Percentiles rank a stretch among this genome's conserved stretches.
Conservation (phyloP, 441 rosid species). For the Eugenia klotzschiana region DNA sequence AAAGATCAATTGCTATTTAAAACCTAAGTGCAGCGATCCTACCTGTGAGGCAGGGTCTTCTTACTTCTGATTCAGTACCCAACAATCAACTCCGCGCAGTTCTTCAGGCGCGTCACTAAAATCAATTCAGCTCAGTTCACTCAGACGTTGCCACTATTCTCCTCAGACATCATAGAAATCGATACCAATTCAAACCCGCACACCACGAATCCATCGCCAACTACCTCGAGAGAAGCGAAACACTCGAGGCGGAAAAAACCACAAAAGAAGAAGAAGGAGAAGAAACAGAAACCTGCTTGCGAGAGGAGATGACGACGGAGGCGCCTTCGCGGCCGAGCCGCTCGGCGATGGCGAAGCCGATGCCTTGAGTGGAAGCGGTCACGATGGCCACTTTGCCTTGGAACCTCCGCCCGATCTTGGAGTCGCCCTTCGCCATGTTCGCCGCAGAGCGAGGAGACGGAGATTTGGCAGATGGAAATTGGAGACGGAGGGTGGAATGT, state of each 20-base stretch:
- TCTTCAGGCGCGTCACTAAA: not conserved
- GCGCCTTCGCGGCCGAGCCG: constrained; percentile 89
- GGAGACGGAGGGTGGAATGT: not conserved
- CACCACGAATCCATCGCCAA: not conserved
- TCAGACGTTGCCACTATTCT: not conserved
- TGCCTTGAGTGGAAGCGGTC: constrained; percentile 91
- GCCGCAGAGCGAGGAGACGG: not conserved
- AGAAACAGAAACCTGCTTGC: constrained; percentile 49
- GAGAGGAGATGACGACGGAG: constrained; percentile 78
- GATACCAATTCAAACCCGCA: not conserved
- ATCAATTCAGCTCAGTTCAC: not conserved
- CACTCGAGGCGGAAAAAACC: too few species aligned
- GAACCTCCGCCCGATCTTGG: constrained; percentile 29
- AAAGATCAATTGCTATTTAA: not conserved
- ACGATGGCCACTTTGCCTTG: constrained; percentile 77
- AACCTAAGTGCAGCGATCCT: not conserved
- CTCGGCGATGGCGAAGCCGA: constrained; percentile 60
- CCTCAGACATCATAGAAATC: not conserved
- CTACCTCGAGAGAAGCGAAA: not conserved
- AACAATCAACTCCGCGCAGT: not conserved
- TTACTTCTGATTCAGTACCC: too few species aligned
- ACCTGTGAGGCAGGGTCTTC: too few species aligned
- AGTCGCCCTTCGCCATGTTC: constrained; percentile 20
- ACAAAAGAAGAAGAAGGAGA: not conserved
- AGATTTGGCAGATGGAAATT: too few species aligned